Evolutionary conservation across 139 green algal genomes (phyloP).

Genomic region (Coelastrella sp.): DNA sequence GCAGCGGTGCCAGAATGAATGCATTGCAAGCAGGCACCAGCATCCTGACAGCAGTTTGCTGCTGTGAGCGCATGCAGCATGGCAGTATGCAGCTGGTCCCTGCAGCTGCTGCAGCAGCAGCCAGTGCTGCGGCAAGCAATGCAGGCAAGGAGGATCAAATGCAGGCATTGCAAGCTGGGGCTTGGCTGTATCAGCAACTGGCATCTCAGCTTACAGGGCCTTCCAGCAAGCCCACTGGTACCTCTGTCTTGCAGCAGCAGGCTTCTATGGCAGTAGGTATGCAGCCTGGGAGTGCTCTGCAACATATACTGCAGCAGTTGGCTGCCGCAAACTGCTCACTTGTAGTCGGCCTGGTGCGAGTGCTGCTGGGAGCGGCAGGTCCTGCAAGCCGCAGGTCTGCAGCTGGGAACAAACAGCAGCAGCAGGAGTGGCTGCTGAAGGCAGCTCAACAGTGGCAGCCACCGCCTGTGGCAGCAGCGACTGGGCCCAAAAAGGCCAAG

Average conservation of each 20-base stretch:
- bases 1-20: background rate
- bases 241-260: background rate
- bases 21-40: background rate
- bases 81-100: background rate
- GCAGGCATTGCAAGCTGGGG: background rate
- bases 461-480: background rate
- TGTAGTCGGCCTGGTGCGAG: background rate
- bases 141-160: background rate
- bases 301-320: conserved; percentile 3
- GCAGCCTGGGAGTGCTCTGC: conserved; percentile 2
- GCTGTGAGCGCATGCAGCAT: conserved; percentile 23
- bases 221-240: background rate
- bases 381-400: background rate
- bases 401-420: background rate
- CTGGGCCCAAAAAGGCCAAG: background rate
- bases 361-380: background rate
- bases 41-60: background rate
- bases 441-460: background rate
- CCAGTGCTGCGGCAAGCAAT: background rate
- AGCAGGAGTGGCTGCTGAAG: background rate
- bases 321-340: no score
- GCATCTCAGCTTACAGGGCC: background rate
- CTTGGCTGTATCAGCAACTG: background rate
- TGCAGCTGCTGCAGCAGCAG: conserved; percentile 1
- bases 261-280: background rate